phyloP scores from a whole-genome alignment of 208 protist genomes.

The Polymyxa betae region DNA sequence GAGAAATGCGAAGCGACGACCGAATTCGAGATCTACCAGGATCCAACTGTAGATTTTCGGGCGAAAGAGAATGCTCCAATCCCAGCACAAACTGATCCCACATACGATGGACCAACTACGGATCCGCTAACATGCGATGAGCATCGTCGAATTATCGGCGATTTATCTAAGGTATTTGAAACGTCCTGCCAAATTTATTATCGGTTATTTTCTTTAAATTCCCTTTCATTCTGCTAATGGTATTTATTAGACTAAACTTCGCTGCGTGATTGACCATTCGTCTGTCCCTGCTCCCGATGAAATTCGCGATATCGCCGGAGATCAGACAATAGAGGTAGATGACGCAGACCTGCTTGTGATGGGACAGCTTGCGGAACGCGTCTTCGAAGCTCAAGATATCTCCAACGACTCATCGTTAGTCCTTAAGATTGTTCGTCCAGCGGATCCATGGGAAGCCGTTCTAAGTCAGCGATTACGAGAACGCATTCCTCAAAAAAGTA shows the following conservation, averaged over 20 bases:
- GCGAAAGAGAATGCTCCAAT: too few species aligned
- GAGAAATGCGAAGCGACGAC: background rate
- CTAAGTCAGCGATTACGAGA: background rate
- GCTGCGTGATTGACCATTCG: background rate
- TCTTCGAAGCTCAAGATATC: slow-evolving; percentile 39
- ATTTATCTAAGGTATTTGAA: background rate
- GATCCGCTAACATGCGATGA: background rate
- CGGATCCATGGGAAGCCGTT: background rate
- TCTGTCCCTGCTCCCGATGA: slow-evolving; percentile 29
- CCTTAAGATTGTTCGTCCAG: slow-evolving; percentile 2
- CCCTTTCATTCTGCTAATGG: too few species aligned
- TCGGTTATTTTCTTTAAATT: background rate
- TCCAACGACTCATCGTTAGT: background rate
- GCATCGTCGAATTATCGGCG: background rate
- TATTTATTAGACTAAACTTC: too few species aligned
- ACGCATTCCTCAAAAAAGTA: background rate
- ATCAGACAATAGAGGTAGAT: slow-evolving; percentile 27
- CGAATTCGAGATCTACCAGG: slow-evolving; percentile 29
- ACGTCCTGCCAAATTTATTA: background rate
- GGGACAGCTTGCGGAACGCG: background rate
- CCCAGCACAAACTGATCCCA: too few species aligned
- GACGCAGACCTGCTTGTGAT: slow-evolving; percentile 43
- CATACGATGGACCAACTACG: too few species aligned
- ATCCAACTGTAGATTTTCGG: slow-evolving; percentile 16
- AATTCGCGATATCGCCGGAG: slow-evolving; percentile 7